Conservation (phyloP, 257 asterid species). For the Jasminum sambac region DNA sequence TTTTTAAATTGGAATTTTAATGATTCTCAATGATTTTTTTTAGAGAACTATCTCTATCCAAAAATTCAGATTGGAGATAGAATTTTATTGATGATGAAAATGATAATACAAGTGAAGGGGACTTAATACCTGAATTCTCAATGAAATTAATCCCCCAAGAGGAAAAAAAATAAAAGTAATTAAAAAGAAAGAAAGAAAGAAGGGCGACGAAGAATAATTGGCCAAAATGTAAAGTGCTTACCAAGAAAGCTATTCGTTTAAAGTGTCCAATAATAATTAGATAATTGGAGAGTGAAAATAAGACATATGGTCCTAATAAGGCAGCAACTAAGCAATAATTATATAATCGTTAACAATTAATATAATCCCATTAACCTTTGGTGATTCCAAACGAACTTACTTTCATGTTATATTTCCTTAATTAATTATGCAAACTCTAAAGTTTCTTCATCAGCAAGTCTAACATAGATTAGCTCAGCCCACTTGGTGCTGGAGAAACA, state of each 20-base stretch:
- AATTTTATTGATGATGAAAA: too few relatives aligned
- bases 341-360: neutral
- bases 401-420: constrained; percentile 20
- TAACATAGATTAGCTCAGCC: constrained; percentile 56
- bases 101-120: too few relatives aligned
- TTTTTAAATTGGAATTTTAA: neutral
- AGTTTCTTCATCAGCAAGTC: constrained; percentile 37
- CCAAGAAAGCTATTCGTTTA: constrained; percentile 32
- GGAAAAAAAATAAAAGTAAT: constrained; percentile 23
- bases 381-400: constrained; percentile 45
- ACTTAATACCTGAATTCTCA: too few relatives aligned
- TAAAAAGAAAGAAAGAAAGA: too few relatives aligned
- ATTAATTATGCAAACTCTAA: constrained; percentile 32
- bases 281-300: constrained; percentile 26
- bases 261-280: constrained; percentile 21
- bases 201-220: too few relatives aligned
- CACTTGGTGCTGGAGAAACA: constrained; percentile 41
- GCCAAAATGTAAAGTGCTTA: constrained; percentile 36
- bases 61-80: too few relatives aligned
- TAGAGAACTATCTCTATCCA: too few relatives aligned
- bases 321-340: neutral
- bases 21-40: too few relatives aligned
- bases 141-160: too few relatives aligned
- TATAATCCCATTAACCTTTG: constrained; percentile 42
- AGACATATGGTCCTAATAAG: constrained; percentile 44